These are phyloP conservation scores for Yarrowia divulgata DNA, from an alignment of 805 yeast species.

Conservation along the genomic window DNA sequence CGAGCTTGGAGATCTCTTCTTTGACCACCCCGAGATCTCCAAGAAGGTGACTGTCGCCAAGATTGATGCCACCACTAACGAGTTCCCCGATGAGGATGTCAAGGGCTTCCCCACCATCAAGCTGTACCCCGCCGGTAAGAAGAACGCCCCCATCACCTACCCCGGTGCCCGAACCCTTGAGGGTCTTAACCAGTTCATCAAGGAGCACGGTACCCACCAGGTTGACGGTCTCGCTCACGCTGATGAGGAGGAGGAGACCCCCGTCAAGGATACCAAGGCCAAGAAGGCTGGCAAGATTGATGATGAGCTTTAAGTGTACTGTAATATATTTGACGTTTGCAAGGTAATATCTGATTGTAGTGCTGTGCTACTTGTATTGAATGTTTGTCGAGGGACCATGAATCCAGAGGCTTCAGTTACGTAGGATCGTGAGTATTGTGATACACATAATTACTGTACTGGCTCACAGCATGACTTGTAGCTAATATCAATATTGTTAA, in stretches of 20 bases:
- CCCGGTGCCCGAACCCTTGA: slow-evolving; percentile 78
- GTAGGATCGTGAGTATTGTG: no score
- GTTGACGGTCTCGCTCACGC: slow-evolving; percentile 60
- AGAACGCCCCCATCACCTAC: slow-evolving; percentile 69
- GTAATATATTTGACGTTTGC: slow-evolving; percentile 38
- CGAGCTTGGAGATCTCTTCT: slow-evolving; percentile 77
- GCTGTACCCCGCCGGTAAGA: slow-evolving; percentile 87
- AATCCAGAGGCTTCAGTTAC: no score
- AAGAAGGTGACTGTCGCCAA: slow-evolving; percentile 77
- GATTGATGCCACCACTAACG: slow-evolving; percentile 89
- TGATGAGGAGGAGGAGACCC: slow-evolving; percentile 45
- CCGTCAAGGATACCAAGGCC: slow-evolving; percentile 41
- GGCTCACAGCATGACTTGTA: no score
- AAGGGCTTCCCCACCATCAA: slow-evolving; percentile 92
- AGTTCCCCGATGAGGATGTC: slow-evolving; percentile 75
- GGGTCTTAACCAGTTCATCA: slow-evolving; percentile 71
- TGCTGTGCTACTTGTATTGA: no score
- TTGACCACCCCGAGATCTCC: slow-evolving; percentile 57
- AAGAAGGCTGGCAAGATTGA: slow-evolving; percentile 43
- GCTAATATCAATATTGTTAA: neutral
- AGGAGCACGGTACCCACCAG: slow-evolving; percentile 67
- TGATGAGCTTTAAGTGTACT: slow-evolving; percentile 42
- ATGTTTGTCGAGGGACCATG: no score
- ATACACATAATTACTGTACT: neutral
- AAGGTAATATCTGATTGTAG: neutral